Conservation (phyloP, 1,284 basidiomycete species). For the Termitomyces sp. region DNA sequence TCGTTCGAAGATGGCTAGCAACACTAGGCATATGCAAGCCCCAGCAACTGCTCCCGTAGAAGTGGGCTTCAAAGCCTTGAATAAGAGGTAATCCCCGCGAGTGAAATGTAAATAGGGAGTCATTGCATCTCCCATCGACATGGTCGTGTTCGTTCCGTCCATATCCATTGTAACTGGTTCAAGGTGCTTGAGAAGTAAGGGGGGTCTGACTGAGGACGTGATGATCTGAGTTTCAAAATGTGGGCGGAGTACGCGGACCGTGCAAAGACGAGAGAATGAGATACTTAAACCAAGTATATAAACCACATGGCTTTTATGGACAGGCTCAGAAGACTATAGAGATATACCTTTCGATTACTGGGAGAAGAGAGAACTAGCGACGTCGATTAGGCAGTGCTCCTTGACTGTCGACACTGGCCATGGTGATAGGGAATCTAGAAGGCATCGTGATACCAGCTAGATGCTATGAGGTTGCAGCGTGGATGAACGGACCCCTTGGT, state of each 20-base stretch:
- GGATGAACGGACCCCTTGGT: too few relatives aligned
- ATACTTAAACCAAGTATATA: too few relatives aligned
- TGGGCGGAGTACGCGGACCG: background rate
- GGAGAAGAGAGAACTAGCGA: background rate
- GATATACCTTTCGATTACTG: too few relatives aligned
- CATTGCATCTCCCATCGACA: conserved; percentile 35
- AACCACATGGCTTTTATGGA: too few relatives aligned
- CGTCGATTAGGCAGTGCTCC: too few relatives aligned
- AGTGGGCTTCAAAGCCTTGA: conserved; percentile 62
- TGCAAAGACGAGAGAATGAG: too few relatives aligned
- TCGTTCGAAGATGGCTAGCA: conserved; percentile 65
- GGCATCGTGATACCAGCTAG: background rate
- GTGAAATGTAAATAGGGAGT: conserved; percentile 64
- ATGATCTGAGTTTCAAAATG: background rate
- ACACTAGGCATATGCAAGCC: conserved; percentile 65
- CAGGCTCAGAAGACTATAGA: background rate
- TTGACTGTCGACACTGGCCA: too few relatives aligned
- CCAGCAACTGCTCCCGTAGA: conserved; percentile 66
- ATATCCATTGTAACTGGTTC: background rate
- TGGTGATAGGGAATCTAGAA: background rate
- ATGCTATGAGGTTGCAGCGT: too few relatives aligned
- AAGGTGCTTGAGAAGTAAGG: background rate
- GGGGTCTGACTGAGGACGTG: background rate
- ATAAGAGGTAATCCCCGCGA: conserved; percentile 58
- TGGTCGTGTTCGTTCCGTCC: conserved; percentile 17